Base-by-base conservation (phyloP, 306 rosid genomes). In the Argentina anserina region DNA sequence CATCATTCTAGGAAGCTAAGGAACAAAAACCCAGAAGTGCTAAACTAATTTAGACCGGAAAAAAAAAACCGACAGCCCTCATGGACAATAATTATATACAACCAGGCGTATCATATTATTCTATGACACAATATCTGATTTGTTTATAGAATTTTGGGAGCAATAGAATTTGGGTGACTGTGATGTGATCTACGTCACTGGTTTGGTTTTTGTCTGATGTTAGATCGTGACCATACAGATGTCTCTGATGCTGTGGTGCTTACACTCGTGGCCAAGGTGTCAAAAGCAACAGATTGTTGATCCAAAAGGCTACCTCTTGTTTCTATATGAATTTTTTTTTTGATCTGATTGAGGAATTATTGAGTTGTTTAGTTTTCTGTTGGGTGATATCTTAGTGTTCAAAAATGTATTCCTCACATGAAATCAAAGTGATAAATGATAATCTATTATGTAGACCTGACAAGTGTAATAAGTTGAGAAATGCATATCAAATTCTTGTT, bases 211-310 rank as follows among this genome's bases (percentile, higher is more conserved):
- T 43, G 58, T 11, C 58, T 31, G 67, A 74, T 73, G 50, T n/a
- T 9, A 17, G 49, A 74, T 63, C 67, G 2, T 31, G 9, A 18
- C 80, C 67, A 23, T 67, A 13, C 70, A 72, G 61, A 47, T 79
- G 78, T 26, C 50, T 8, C 28, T 75, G 67, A 67, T 82, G 46
- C 28, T 12, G 6, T 56, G 72, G 20, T 52, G 50, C 26, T 7
- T 28, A 50, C 29, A 14, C 90, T 84, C 75, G 79, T 88, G 93
- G 89, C 86, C 77, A 65, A 77, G 83, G 10, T 79, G 86, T 84
- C 86, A 55, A 31, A 14, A 3, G 39, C 34, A 18, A 8, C 20
- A 7, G 3, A 0, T n/a, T 50, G 21, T 31, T 17, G 37, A 53
- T 53, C 33, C 56, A 20, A 20, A 49, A 50, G 20, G 28, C 58